These are phyloP conservation scores for Austroboletus festivus DNA, from an alignment of 768 basidiomycete genomes.

Conservation along the genomic window DNA sequence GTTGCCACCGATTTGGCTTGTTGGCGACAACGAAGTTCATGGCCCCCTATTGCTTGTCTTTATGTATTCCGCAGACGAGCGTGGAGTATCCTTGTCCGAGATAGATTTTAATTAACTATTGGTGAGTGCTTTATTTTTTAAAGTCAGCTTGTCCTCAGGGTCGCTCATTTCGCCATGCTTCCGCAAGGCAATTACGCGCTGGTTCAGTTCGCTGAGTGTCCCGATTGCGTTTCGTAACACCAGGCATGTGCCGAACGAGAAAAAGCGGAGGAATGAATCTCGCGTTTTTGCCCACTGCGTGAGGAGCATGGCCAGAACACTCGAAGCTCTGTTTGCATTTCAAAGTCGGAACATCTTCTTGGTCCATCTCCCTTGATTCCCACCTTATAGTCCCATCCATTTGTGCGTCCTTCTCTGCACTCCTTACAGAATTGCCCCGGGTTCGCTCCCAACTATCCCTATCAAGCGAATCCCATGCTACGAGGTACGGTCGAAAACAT, in stretches of 20 bases:
- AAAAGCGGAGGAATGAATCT: conserved; percentile 35
- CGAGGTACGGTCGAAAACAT: conserved; percentile 31
- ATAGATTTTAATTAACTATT: conserved; percentile 34
- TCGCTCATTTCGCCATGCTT: conserved; percentile 26
- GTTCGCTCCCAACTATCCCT: conserved; percentile 17
- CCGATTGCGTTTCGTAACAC: conserved; percentile 34
- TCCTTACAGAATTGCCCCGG: conserved; percentile 23
- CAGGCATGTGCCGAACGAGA: conserved; percentile 30
- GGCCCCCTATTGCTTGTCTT: conserved; percentile 32
- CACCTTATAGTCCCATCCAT: conserved; percentile 28
- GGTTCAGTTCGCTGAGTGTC: conserved; percentile 36
- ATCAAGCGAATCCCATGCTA: conserved; percentile 28
- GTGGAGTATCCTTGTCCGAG: conserved; percentile 33
- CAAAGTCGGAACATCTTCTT: conserved; percentile 31
- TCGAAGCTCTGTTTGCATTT: conserved; percentile 34
- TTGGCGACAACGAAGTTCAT: conserved; percentile 25
- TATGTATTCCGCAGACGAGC: conserved; percentile 36
- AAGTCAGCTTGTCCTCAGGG: conserved; percentile 25
- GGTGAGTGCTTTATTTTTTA: conserved; percentile 23
- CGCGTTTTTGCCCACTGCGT: conserved; percentile 32
- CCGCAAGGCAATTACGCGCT: conserved; percentile 38
- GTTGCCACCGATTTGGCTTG: conserved; percentile 24
- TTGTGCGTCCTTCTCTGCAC: conserved; percentile 13
- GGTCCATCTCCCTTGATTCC: conserved; percentile 27
- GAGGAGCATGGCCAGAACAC: conserved; percentile 35